phyloP scores from a whole-genome alignment of 305 asterid species.

The Withania somnifera region DNA sequence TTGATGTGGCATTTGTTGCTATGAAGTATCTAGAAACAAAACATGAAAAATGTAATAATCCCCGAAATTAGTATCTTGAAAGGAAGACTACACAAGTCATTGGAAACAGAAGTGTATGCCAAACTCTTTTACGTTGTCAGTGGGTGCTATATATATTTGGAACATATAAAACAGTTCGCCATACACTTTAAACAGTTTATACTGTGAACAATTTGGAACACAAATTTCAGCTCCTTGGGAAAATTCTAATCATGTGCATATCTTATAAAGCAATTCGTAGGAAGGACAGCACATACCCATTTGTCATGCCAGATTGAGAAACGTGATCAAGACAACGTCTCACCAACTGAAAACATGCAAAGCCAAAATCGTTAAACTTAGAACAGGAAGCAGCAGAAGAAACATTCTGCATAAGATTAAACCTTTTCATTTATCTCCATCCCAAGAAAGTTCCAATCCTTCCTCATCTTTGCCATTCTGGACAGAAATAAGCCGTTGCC shows the following conservation, averaged over 20 bases:
- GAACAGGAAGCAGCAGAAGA: constrained; percentile 13
- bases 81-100: not conserved
- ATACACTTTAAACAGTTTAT: not conserved
- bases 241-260: not conserved
- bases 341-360: constrained; percentile 53
- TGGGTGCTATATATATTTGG: not conserved
- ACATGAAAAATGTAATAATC: not conserved
- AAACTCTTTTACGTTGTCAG: not conserved
- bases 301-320: constrained; percentile 32
- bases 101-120: not conserved
- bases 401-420: constrained; percentile 3
- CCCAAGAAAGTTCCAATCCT: constrained; percentile 79
- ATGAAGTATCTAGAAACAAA: constrained; percentile 49
- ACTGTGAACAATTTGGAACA: not conserved
- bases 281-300: constrained; percentile 40
- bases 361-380: constrained; percentile 11
- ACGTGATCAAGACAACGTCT: constrained; percentile 46
- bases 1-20: constrained; percentile 74
- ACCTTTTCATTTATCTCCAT: constrained; percentile 80
- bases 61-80: not conserved
- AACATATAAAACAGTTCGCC: not conserved
- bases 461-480: constrained; percentile 58
- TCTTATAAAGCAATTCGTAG: not conserved
- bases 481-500: constrained; percentile 83
- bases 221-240: not conserved